Evolutionary conservation across 2,329 filamentous ascomycete genomes (phyloP), one percentile per base, ranked within the genome.

Genomic region (Madurella mycetomatis): DNA sequence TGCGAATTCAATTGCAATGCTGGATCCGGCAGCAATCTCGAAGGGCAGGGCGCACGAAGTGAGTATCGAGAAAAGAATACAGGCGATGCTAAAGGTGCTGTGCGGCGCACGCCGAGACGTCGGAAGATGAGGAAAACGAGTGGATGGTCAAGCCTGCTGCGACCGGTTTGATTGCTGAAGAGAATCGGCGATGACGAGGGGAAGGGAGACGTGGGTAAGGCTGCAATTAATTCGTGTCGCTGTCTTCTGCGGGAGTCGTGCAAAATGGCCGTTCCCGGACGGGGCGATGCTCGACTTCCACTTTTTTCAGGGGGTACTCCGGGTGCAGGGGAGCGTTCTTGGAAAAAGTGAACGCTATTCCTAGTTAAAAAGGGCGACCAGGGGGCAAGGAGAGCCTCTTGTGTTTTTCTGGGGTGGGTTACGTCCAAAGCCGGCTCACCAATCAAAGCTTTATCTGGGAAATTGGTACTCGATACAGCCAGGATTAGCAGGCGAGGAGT

Each of bases 81-180:
- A 47, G 43, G 48, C 48, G 49, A 37, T 42, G 42, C 41, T 44
- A 39, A 39, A 19, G 41, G n/a, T 16, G 52, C 46, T 51, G 55
- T n/a, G 51, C 34, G 32, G 54, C 47, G 34, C 41, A 53, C 41
- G 46, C 37, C 18, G 51, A 25, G 40, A 50, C 40, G 47, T 53
- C 19, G 47, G 47, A 56, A 42, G 45, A 41, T 13, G 16, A 51
- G 37, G 47, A 56, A 63, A 63, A 64, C 60, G 63, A 64, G 58
- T 60, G 60, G 60, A 64, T 62, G 62, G 59, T 47, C 62, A 60
- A 64, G 63, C 56, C 60, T 55, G 53, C 61, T 59, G 56, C 56
- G 55, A 60, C 56, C 53, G 46, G 46, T 45, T 30, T 40, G 16
- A n/a, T 46, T 32, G 45, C 37, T 43, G 37, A 50, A 51, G 31